Evolutionary conservation across 2,329 filamentous ascomycete genomes (phyloP), one percentile per base, ranked within the genome.

Genomic region (Leptographium flavum): DNA sequence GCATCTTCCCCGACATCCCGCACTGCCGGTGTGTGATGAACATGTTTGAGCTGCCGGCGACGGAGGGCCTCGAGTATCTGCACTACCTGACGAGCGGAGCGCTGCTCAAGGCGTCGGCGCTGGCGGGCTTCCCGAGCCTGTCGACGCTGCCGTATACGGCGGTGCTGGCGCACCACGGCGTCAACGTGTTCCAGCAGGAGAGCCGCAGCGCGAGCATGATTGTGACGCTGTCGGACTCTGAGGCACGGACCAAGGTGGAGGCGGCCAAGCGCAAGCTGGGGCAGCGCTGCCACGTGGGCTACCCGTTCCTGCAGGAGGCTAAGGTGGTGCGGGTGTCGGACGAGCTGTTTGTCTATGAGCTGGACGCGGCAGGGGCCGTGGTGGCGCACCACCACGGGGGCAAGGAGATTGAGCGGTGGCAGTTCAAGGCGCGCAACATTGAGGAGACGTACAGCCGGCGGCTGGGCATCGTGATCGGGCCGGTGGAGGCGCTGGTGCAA

Each of bases 171-270:
- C 94, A 87, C 61, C 85, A 94, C 53, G 87, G 87, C 3, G 85
- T 98, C 49, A 92, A 81, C 51, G 87, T 98, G 30, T 98, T 98
- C 67, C 87, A 94, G 58, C 80, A 90, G 54, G 92, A 96, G 54
- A 95, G 88, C 59, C 81, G 87, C 42, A 96, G 96, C 57, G 88
- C 95, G 62, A 98, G 90, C 62, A 88, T 96, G 79, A 77, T 96
- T 22, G 74, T 96, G 46, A 94, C 86, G 2, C 69, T 98, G 42
- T 71, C 80, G 28, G 81, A 86, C 32, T 76, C 84, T 0, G 86
- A 88, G 51, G 64, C 67, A 47, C 79, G 82, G 31, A 79, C 82
- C 40, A 83, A 76, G 51, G 70, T 80, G 21, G 79, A 84, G 53
- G 66, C 75, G 45, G 88, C 88, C 45, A 86, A 87, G 59, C 65